Evolutionary conservation across 805 yeast genomes (phyloP).

Genomic region (Pichia insulana): DNA sequence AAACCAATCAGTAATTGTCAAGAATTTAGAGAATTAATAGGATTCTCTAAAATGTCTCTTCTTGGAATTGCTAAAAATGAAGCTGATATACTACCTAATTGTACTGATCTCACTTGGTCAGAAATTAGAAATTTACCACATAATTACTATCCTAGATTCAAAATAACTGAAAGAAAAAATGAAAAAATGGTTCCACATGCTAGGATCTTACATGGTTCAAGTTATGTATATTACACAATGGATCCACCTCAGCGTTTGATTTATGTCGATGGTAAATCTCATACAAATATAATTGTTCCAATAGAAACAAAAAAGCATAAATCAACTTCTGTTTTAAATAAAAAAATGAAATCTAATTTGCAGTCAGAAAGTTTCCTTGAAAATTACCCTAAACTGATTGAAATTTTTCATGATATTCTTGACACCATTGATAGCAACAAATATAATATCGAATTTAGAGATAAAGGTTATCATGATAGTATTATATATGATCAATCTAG

Average conservation of each 20-base stretch:
- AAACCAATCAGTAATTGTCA: slow-evolving; percentile 12
- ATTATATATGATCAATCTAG: slow-evolving; percentile 1
- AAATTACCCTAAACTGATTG: neutral
- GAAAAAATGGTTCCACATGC: slow-evolving; percentile 20
- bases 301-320: neutral
- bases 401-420: neutral
- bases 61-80: neutral
- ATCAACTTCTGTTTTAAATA: neutral
- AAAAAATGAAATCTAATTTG: neutral
- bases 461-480: neutral
- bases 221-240: slow-evolving; percentile 24
- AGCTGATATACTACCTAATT: neutral
- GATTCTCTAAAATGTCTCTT: slow-evolving; percentile 5
- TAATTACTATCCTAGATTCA: slow-evolving; percentile 18
- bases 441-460: neutral
- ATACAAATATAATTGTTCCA: slow-evolving; percentile 5
- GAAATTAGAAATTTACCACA: slow-evolving; percentile 10
- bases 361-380: neutral
- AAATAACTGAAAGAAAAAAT: slow-evolving; percentile 19
- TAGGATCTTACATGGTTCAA: slow-evolving; percentile 28
- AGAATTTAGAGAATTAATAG: slow-evolving; percentile 14
- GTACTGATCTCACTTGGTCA: slow-evolving; percentile 11
- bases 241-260: slow-evolving; percentile 24
- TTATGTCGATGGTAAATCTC: slow-evolving; percentile 9
- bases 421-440: neutral